Percentiles rank a stretch among this genome's conserved stretches.
These are phyloP conservation scores for Rhizopogon vulgaris DNA, from an alignment of 768 basidiomycete genomes.

Conservation along the genomic window DNA sequence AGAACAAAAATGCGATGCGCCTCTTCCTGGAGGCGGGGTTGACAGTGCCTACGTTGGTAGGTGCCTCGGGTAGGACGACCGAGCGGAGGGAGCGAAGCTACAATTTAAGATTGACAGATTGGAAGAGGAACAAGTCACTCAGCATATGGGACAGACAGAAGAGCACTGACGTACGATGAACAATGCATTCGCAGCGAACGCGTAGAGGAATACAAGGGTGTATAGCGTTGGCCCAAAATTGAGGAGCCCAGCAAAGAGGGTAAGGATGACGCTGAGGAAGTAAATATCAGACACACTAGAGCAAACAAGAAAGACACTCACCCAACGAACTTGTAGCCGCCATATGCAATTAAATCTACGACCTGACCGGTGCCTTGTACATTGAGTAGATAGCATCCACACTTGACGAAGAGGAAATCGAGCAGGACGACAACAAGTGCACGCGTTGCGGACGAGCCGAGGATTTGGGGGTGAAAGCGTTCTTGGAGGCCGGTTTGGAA, in stretches of 20 bases:
- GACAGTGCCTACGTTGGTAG: conserved; percentile 53
- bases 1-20: conserved; percentile 83
- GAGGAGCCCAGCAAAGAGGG: conserved; percentile 68
- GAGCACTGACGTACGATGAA: conserved; percentile 63
- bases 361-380: conserved; percentile 69
- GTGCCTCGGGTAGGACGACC: conserved; percentile 78
- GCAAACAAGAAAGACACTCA: conserved; percentile 28
- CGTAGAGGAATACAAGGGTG: conserved; percentile 72
- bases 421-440: conserved; percentile 79
- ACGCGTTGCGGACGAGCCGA: conserved; percentile 81
- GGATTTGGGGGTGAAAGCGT: conserved; percentile 82
- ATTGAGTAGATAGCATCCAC: conserved; percentile 90
- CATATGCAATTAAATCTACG: conserved; percentile 84
- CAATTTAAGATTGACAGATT: not conserved
- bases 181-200: conserved; percentile 85
- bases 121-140: not conserved
- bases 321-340: conserved; percentile 98
- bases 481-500: conserved; percentile 77
- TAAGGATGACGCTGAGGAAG: conserved; percentile 66
- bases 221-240: conserved; percentile 58
- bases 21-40: conserved; percentile 76
- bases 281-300: not conserved
- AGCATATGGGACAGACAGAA: not conserved
- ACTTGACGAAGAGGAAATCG: conserved; percentile 85
- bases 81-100: conserved; percentile 92